A percentile compares a stretch with the other conserved stretches of the same genome.
Conservation (phyloP, 768 basidiomycete genomes). For the Agrocybe pediades region DNA sequence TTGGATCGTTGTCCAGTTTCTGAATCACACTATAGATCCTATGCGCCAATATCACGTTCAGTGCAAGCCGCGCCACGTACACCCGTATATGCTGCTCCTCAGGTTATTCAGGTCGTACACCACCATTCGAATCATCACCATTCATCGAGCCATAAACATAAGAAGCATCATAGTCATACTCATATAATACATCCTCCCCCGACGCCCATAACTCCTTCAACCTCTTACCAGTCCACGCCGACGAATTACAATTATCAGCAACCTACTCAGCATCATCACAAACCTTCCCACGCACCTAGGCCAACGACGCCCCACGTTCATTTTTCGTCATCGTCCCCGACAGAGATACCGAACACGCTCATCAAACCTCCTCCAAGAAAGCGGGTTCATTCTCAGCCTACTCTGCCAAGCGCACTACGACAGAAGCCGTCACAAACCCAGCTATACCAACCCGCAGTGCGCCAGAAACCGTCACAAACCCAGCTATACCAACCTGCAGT, state of each 20-base stretch:
- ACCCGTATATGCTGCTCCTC: slow-evolving; percentile 5
- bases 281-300: background rate
- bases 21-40: background rate
- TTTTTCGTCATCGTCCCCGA: slow-evolving; percentile 7
- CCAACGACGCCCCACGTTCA: slow-evolving; percentile 9
- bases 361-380: slow-evolving; percentile 4
- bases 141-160: slow-evolving; percentile 22
- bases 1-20: background rate
- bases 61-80: background rate
- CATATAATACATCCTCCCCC: slow-evolving; percentile 13
- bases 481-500: too few species aligned
- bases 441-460: too few species aligned
- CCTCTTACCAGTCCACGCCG: slow-evolving; percentile 7
- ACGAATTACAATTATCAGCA: background rate
- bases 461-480: slow-evolving; percentile 8
- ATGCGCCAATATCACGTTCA: slow-evolving; percentile 13
- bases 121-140: slow-evolving; percentile 21
- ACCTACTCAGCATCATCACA: too few species aligned
- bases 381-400: slow-evolving; percentile 10
- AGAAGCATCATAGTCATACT: slow-evolving; percentile 21
- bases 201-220: slow-evolving; percentile 7
- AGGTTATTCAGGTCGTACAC: slow-evolving; percentile 24
- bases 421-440: slow-evolving; percentile 6
- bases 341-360: background rate
- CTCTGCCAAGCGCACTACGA: slow-evolving; percentile 10